phyloP scores from a whole-genome alignment of 2,329 filamentous ascomycete species.

The Epichloe bromicola region DNA sequence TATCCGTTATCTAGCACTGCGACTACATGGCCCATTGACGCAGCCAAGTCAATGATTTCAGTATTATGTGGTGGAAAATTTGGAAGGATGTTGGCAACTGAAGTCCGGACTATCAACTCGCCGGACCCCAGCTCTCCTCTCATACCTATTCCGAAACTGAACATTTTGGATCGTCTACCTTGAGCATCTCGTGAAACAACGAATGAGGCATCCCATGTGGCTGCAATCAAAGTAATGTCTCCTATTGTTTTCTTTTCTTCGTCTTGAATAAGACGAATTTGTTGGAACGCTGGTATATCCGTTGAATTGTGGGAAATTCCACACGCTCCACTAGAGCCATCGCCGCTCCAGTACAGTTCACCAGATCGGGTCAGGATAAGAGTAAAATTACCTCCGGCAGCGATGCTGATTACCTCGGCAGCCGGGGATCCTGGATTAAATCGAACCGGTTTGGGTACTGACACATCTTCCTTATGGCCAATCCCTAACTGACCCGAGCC shows the following conservation, averaged over 20 bases:
- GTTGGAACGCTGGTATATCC: slow-evolving; percentile 25
- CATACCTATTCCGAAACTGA: slow-evolving; percentile 49
- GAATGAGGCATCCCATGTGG: slow-evolving; percentile 68
- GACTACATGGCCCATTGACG: slow-evolving; percentile 68
- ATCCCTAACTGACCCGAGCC: slow-evolving; percentile 64
- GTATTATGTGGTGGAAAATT: slow-evolving; percentile 51
- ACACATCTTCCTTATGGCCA: slow-evolving; percentile 58
- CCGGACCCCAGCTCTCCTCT: slow-evolving; percentile 65
- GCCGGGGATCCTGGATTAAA: slow-evolving; percentile 32
- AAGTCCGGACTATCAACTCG: slow-evolving; percentile 33
- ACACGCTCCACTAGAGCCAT: slow-evolving; percentile 41
- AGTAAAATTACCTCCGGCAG: slow-evolving; percentile 77
- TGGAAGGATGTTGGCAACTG: slow-evolving; percentile 35
- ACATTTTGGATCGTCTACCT: slow-evolving; percentile 36
- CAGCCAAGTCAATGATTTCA: slow-evolving; percentile 50
- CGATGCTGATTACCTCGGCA: slow-evolving; percentile 25
- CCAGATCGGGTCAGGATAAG: slow-evolving; percentile 52
- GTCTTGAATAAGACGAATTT: slow-evolving; percentile 22
- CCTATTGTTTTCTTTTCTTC: slow-evolving; percentile 14
- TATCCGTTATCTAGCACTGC: slow-evolving; percentile 61
- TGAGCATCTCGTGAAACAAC: slow-evolving; percentile 37
- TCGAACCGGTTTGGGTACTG: slow-evolving; percentile 47
- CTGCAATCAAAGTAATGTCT: slow-evolving; percentile 38
- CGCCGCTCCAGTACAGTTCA: slow-evolving; percentile 52
- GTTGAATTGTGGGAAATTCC: slow-evolving; percentile 24